Percentiles rank a stretch among this genome's conserved stretches.
phyloP scores from a whole-genome alignment of 2,329 filamentous ascomycete species.

The Claviceps spartinae region DNA sequence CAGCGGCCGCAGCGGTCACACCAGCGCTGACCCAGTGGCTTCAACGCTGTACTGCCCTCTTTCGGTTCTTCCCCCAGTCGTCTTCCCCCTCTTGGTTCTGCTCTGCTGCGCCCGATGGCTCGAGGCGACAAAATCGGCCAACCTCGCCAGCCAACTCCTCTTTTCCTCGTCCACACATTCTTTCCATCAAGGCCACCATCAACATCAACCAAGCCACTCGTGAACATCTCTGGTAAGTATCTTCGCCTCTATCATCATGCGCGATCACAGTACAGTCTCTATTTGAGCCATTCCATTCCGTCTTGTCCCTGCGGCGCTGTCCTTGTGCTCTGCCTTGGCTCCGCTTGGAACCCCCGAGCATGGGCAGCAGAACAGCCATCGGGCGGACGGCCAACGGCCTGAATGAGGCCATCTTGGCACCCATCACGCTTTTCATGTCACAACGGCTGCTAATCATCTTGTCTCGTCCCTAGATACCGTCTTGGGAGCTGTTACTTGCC shows the following conservation, averaged over 20 bases:
- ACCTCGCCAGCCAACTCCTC: constrained; percentile 26
- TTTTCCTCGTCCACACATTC: constrained; percentile 30
- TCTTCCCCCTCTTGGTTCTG: background rate
- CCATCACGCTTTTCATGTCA: background rate
- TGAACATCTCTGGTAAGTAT: constrained; percentile 24
- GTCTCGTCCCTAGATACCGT: background rate
- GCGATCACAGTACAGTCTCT: constrained; percentile 21
- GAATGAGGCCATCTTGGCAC: constrained; percentile 1
- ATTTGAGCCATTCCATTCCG: constrained; percentile 13
- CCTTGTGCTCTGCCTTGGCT: background rate
- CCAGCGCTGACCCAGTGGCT: background rate
- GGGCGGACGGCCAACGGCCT: background rate
- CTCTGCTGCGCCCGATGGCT: constrained; percentile 2
- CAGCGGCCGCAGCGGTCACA: background rate
- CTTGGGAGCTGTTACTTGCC: background rate
- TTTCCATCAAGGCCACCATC: constrained; percentile 21
- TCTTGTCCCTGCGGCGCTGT: constrained; percentile 10
- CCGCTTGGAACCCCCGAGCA: background rate
- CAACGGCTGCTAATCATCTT: constrained; percentile 1
- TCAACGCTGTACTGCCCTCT: no score
- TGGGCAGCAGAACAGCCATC: constrained; percentile 1
- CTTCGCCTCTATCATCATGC: constrained; percentile 19
- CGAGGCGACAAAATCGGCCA: constrained; percentile 26
- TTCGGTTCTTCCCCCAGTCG: background rate
- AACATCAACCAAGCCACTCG: constrained; percentile 20